Percentiles rank a stretch among this genome's conserved stretches.
phyloP scores from a whole-genome alignment of 2,329 filamentous ascomycete genomes.

The Fusarium paranaense region DNA sequence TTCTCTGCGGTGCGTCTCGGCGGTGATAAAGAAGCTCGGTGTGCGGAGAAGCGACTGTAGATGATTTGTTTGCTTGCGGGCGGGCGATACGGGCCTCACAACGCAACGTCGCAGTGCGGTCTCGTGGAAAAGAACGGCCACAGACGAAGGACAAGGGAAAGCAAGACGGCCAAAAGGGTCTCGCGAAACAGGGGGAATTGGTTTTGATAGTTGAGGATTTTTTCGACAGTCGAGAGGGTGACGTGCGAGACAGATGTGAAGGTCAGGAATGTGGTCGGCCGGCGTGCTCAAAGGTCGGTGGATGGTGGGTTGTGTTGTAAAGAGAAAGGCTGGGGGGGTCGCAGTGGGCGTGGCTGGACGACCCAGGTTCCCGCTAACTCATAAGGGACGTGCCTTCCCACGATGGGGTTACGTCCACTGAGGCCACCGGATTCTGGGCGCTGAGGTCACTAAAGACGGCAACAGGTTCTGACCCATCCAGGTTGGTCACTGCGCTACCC shows the following conservation, averaged over 20 bases:
- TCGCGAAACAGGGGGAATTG: constrained; percentile 11
- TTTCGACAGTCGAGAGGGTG: constrained; percentile 36
- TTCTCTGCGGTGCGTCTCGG: constrained; percentile 19
- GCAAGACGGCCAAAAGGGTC: constrained; percentile 15
- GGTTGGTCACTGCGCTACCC: constrained; percentile 29
- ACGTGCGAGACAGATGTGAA: constrained; percentile 45
- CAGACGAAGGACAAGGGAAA: constrained; percentile 12
- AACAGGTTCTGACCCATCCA: constrained; percentile 12
- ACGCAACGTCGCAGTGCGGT: constrained; percentile 15
- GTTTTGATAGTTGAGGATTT: constrained; percentile 30
- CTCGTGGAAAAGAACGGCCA: background rate
- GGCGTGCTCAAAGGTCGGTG: constrained; percentile 30
- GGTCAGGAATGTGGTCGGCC: constrained; percentile 45
- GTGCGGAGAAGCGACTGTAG: constrained; percentile 28
- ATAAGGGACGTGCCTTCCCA: constrained; percentile 33
- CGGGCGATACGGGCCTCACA: constrained; percentile 25
- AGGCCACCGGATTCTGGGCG: constrained; percentile 26
- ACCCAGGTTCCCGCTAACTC: constrained; percentile 39
- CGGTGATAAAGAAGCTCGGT: constrained; percentile 14
- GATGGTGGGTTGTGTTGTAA: constrained; percentile 40
- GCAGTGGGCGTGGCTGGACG: constrained; percentile 46
- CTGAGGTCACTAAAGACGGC: constrained; percentile 21
- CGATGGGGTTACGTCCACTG: constrained; percentile 22
- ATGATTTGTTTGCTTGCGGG: constrained; percentile 15
- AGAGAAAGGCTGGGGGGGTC: constrained; percentile 47